These are phyloP conservation scores for Miscanthus sacchariflorus DNA, from an alignment of 202 grass and related monocot genomes.

Conservation along the genomic window DNA sequence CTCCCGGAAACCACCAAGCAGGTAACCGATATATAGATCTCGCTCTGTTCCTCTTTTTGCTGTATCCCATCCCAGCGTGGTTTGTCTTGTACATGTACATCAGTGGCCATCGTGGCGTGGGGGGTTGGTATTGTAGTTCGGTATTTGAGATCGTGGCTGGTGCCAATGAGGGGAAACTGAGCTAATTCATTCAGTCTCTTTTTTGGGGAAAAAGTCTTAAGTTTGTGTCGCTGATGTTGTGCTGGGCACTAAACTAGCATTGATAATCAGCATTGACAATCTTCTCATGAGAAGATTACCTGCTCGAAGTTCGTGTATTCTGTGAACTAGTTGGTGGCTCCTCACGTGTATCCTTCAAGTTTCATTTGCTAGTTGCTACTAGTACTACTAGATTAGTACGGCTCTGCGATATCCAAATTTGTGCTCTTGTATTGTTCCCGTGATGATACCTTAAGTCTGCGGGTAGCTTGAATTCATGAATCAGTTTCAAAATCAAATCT, in stretches of 20 bases:
- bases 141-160: not conserved
- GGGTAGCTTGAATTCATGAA: not conserved
- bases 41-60: not conserved
- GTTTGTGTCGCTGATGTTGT: not conserved
- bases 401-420: not conserved
- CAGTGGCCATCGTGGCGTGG: not conserved
- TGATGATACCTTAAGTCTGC: not conserved
- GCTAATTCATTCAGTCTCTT: not conserved
- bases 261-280: too few relatives aligned
- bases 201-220: not conserved
- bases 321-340: not conserved
- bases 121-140: not conserved
- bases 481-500: not conserved
- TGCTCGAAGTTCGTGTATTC: not conserved
- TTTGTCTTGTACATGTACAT: too few relatives aligned
- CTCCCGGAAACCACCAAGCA: slow-evolving; percentile 77
- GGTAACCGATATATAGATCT: slow-evolving; percentile 17
- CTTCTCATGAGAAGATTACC: not conserved
- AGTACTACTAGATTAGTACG: too few relatives aligned
- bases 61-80: not conserved
- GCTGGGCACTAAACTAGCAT: not conserved
- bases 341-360: not conserved
- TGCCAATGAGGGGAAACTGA: not conserved
- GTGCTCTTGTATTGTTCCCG: too few relatives aligned
- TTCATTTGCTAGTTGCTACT: too few relatives aligned